Percentiles rank a stretch among this genome's conserved stretches.
Conservation (phyloP, 805 yeast species). For the Pichia paraexigua region DNA sequence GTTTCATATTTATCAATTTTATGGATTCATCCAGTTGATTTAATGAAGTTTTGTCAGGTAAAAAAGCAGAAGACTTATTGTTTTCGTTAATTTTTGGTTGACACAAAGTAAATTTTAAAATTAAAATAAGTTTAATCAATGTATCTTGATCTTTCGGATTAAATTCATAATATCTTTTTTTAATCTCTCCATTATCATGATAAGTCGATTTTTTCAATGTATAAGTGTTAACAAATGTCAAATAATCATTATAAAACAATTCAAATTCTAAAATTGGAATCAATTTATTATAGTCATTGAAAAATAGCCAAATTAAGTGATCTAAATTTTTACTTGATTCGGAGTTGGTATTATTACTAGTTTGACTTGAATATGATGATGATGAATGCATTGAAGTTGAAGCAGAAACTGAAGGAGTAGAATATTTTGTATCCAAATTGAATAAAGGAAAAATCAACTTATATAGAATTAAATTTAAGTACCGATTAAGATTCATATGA, state of each 20-base stretch:
- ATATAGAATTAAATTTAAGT: constrained; percentile 27
- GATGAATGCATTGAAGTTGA: constrained; percentile 4
- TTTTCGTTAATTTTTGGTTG: constrained; percentile 24
- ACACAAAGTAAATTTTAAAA: constrained; percentile 42
- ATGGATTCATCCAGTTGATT: constrained; percentile 27
- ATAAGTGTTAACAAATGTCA: constrained; percentile 37
- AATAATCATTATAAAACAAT: constrained; percentile 43
- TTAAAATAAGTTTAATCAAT: constrained; percentile 45
- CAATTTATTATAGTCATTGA: constrained; percentile 44
- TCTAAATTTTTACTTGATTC: constrained; percentile 31
- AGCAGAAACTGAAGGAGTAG: not conserved
- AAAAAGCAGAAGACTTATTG: constrained; percentile 13
- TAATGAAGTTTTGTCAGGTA: constrained; percentile 21
- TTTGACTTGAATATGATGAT: not conserved
- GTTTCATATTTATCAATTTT: constrained; percentile 27
- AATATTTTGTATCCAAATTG: constrained; percentile 7
- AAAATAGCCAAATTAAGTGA: constrained; percentile 39
- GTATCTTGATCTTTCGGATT: constrained; percentile 26
- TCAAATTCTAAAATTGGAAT: constrained; percentile 49
- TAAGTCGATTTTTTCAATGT: constrained; percentile 25
- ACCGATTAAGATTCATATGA: constrained; percentile 31
- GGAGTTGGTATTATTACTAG: not conserved
- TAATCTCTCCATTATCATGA: constrained; percentile 36
- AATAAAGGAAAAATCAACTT: constrained; percentile 29
- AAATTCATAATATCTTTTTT: constrained; percentile 30